Conservation (phyloP, 164 flowering plant genomes). For the Chloranthus sessilifolius region DNA sequence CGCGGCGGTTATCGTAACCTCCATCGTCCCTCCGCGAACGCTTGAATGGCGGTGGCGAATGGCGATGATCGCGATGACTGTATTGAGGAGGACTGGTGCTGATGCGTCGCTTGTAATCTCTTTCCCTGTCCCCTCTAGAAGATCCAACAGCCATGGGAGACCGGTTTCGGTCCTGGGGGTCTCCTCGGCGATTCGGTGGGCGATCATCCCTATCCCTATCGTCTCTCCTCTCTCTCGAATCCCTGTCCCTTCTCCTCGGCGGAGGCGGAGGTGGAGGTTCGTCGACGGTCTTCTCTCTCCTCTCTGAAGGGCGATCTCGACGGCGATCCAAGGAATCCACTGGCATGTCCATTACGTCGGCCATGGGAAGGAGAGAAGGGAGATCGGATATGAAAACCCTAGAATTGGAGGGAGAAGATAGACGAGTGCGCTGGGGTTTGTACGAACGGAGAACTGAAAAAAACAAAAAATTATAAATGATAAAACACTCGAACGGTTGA, state of each 20-base stretch:
- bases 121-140: conserved; percentile 9
- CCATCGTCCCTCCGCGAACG: conserved; percentile 69
- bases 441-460: no score
- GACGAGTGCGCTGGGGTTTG: no score
- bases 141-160: conserved; percentile 1
- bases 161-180: conserved; percentile 12
- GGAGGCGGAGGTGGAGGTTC: conserved; percentile 22
- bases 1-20: conserved; percentile 47
- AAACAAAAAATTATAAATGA: no score
- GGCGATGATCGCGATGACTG: conserved; percentile 40
- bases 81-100: conserved; percentile 64
- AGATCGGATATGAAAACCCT: no score
- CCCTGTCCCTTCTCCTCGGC: conserved; percentile 41
- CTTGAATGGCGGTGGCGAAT: conserved; percentile 43
- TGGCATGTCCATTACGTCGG: conserved; percentile 67
- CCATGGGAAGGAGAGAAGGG: conserved; percentile 43
- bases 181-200: conserved; percentile 6
- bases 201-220: conserved; percentile 19
- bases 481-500: no score
- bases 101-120: conserved; percentile 53
- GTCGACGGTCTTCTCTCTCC: conserved; percentile 26
- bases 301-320: conserved; percentile 31
- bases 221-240: conserved; percentile 17
- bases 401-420: no score
- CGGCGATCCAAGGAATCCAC: conserved; percentile 50